A percentile compares a stretch with the other conserved stretches of the same genome.
These are phyloP conservation scores for Fusarium dimerum DNA, from an alignment of 2,329 filamentous ascomycete species.

Conservation along the genomic window DNA sequence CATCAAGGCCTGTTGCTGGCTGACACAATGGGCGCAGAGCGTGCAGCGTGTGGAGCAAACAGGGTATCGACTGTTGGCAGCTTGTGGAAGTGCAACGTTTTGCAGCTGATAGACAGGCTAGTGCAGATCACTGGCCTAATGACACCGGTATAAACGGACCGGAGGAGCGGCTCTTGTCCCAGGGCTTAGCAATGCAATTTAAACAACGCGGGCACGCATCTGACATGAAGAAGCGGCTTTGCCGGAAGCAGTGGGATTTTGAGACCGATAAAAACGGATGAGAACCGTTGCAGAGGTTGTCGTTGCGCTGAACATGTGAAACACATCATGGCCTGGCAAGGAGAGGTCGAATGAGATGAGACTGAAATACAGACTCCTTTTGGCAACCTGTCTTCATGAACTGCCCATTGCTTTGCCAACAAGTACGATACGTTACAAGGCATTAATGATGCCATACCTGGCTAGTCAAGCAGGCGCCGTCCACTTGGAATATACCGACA, in stretches of 20 bases:
- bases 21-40: neutral
- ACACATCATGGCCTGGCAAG: neutral
- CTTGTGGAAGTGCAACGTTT: conserved; percentile 9
- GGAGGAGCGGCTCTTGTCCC: conserved; percentile 18
- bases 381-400: no score
- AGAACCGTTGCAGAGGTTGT: neutral
- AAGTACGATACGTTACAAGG: no score
- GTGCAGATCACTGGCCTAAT: conserved; percentile 10
- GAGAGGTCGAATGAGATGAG: neutral
- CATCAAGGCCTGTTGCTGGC: neutral
- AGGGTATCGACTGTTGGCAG: conserved; percentile 5
- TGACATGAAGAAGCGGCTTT: neutral
- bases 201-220: neutral
- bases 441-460: no score
- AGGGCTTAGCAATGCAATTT: neutral
- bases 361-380: neutral
- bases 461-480: no score
- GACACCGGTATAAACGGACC: conserved; percentile 27
- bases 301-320: neutral
- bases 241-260: neutral
- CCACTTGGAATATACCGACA: no score
- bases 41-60: neutral
- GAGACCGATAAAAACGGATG: neutral
- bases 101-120: conserved; percentile 9
- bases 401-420: no score